phyloP scores from a whole-genome alignment of 306 rosid genomes.

The Cicer chorassanicum region DNA sequence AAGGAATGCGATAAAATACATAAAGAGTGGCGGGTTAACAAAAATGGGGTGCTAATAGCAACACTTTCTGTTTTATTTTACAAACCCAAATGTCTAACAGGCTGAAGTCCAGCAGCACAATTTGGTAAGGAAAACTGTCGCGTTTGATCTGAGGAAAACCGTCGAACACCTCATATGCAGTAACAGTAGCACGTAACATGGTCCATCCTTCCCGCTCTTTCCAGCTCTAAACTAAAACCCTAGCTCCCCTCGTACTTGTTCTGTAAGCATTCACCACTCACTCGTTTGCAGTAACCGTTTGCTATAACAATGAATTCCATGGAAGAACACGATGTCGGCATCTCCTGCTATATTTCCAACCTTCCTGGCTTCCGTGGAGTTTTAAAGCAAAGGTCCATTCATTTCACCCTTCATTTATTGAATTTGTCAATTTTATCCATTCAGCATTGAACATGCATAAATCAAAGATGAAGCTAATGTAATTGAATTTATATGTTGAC shows the following conservation, averaged over 20 bases:
- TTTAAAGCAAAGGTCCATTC: slow-evolving; percentile 77
- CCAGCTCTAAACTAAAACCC: slow-evolving; percentile 53
- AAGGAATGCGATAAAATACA: too few species aligned
- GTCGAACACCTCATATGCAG: slow-evolving; percentile 31
- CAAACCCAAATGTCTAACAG: background rate
- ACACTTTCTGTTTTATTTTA: too few species aligned
- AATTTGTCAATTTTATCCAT: background rate
- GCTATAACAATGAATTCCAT: slow-evolving; percentile 57
- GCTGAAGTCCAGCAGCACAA: background rate
- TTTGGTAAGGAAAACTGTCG: background rate
- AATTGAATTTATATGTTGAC: too few species aligned
- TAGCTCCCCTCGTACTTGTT: slow-evolving; percentile 6
- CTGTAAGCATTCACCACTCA: background rate
- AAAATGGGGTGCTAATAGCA: too few species aligned
- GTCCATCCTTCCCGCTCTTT: slow-evolving; percentile 21
- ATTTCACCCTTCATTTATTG: background rate
- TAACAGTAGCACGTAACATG: slow-evolving; percentile 25
- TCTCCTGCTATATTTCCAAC: slow-evolving; percentile 74
- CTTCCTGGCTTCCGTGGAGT: slow-evolving; percentile 93
- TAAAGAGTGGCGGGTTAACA: too few species aligned
- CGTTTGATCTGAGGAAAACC: background rate
- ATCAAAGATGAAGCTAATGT: background rate
- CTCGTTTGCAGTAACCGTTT: background rate
- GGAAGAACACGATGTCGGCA: slow-evolving; percentile 80
- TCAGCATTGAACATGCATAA: background rate